Conservation (phyloP, 495 filamentous ascomycete genomes). For the Penicillium cataractarum region DNA sequence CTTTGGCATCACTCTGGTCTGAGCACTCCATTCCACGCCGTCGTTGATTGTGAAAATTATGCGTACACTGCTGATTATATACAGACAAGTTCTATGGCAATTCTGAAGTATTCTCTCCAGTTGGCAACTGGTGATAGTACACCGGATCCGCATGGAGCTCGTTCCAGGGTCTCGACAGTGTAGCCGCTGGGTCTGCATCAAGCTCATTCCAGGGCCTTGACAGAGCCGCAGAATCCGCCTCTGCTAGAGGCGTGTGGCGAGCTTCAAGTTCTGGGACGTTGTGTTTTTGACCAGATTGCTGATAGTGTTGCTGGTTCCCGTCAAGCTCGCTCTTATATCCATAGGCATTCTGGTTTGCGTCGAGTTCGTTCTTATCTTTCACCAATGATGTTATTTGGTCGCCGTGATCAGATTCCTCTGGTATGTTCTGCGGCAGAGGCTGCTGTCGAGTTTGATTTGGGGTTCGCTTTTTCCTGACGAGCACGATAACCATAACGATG, state of each 20-base stretch:
- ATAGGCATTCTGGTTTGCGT: background rate
- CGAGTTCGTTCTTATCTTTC: background rate
- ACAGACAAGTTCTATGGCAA: background rate
- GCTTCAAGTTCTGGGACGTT: background rate
- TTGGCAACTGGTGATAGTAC: background rate
- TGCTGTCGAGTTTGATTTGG: background rate
- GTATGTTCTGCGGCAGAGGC: background rate
- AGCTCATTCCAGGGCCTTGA: background rate
- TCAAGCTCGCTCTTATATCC: background rate
- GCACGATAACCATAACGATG: background rate
- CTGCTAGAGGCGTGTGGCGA: background rate
- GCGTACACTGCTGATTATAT: background rate
- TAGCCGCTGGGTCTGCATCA: background rate
- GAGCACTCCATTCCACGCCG: no score
- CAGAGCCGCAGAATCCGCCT: background rate
- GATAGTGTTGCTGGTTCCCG: background rate
- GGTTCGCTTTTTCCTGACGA: background rate
- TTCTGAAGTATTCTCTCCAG: background rate
- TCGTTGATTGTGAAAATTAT: background rate
- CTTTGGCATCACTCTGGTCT: no score
- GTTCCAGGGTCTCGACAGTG: background rate
- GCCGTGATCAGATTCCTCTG: background rate
- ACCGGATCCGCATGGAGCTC: background rate
- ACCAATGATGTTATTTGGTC: background rate
- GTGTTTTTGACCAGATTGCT: background rate